phyloP scores from a whole-genome alignment of 306 rosid species.

The Vicia villosa region DNA sequence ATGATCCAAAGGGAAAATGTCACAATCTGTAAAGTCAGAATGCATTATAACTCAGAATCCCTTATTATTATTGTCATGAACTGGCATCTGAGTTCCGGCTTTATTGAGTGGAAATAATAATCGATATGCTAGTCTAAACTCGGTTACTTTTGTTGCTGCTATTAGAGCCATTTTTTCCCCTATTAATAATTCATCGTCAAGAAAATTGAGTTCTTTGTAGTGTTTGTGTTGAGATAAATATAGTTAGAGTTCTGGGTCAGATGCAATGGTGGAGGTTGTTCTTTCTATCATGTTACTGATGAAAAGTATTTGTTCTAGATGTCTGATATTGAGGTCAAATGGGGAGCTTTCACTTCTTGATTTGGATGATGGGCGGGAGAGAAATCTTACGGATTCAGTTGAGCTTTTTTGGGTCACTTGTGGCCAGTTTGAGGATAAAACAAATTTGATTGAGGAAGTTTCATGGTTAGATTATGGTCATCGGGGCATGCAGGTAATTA shows the following conservation, averaged over 20 bases:
- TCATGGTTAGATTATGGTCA: conserved; percentile 99
- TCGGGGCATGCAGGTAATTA: conserved; percentile 96
- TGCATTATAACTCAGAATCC: conserved; percentile 14
- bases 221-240: conserved; percentile 9
- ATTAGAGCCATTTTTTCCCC: background rate
- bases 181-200: conserved; percentile 20
- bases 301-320: conserved; percentile 55
- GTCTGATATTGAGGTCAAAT: conserved; percentile 88
- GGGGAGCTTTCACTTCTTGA: conserved; percentile 99
- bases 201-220: conserved; percentile 18
- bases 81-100: background rate
- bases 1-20: conserved; percentile 4
- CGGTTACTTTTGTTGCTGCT: conserved; percentile 17
- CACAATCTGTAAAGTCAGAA: conserved; percentile 2
- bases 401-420: conserved; percentile 99
- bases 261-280: background rate
- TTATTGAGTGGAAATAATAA: conserved; percentile 19
- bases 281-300: conserved; percentile 37
- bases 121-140: conserved; percentile 27
- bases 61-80: conserved; percentile 12
- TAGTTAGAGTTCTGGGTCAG: conserved; percentile 20
- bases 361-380: conserved; percentile 93
- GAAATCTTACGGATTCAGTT: conserved; percentile 91
- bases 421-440: conserved; percentile 92
- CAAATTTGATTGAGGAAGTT: conserved; percentile 95